phyloP scores from a whole-genome alignment of 2,329 filamentous ascomycete genomes.

The Microdochium nivale region DNA sequence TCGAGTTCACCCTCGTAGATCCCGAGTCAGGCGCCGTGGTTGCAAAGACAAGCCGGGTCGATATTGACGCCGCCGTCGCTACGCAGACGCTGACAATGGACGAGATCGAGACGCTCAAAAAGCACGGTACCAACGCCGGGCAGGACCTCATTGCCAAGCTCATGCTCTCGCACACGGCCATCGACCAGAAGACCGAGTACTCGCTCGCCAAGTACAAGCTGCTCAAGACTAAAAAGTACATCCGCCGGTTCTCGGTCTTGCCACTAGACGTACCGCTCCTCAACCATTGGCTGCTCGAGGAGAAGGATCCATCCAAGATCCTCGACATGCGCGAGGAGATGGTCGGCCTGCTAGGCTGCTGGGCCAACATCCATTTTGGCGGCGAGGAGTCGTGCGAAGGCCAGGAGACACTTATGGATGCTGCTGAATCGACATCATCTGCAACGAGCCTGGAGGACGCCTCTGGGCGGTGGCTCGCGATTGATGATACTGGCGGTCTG shows the following conservation, averaged over 20 bases:
- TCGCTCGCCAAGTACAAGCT: slow-evolving; percentile 94
- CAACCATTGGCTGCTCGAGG: slow-evolving; percentile 67
- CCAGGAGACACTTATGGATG: slow-evolving; percentile 1
- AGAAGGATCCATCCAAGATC: slow-evolving; percentile 72
- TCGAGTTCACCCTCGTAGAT: slow-evolving; percentile 37
- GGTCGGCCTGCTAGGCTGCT: slow-evolving; percentile 73
- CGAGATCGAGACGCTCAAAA: slow-evolving; percentile 68
- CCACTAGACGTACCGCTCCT: slow-evolving; percentile 74
- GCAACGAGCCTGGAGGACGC: slow-evolving; percentile 9
- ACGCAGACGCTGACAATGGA: slow-evolving; percentile 69
- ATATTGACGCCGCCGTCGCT: slow-evolving; percentile 50
- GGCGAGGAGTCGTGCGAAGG: slow-evolving; percentile 25
- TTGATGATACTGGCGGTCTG: slow-evolving; percentile 81
- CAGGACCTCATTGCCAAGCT: slow-evolving; percentile 91
- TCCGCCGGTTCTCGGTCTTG: slow-evolving; percentile 76
- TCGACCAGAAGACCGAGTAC: slow-evolving; percentile 92
- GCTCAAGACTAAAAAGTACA: slow-evolving; percentile 87
- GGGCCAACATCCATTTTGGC: slow-evolving; percentile 81
- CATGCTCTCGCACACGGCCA: slow-evolving; percentile 75
- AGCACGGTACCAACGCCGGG: slow-evolving; percentile 67
- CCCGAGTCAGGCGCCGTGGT: slow-evolving; percentile 37
- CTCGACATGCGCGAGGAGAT: slow-evolving; percentile 83
- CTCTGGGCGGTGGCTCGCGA: slow-evolving; percentile 63
- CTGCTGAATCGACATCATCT: slow-evolving; percentile 11
- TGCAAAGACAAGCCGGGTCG: slow-evolving; percentile 48